Percentiles rank a stretch among this genome's conserved stretches.
Conservation (phyloP, 192 early-diverging fungal genomes). For the Thamnidium elegans region DNA sequence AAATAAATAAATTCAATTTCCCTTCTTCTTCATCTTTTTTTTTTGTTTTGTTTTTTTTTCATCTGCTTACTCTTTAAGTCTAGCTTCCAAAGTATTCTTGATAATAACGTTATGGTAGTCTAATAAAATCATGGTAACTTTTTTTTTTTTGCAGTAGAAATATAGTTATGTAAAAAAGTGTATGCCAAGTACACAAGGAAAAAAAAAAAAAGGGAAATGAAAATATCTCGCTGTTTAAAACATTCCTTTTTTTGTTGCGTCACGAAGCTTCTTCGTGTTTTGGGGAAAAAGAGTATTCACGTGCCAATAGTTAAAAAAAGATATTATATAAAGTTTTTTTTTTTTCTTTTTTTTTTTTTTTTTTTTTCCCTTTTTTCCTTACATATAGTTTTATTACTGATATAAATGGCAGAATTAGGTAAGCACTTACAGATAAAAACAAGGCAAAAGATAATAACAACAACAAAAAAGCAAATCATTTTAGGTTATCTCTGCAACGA, state of each 20-base stretch:
- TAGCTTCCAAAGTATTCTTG: slow-evolving; percentile 49
- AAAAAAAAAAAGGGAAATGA: neutral
- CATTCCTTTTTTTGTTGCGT: no score
- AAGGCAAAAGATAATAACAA: no score
- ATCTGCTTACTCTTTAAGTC: slow-evolving; percentile 47
- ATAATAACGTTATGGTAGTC: slow-evolving; percentile 65
- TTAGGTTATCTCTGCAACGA: no score
- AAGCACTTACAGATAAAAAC: no score
- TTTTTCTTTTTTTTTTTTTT: neutral
- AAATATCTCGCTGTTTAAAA: no score
- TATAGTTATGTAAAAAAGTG: neutral
- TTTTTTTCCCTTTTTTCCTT: neutral
- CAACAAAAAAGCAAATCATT: no score
- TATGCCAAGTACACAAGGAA: neutral
- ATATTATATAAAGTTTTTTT: neutral
- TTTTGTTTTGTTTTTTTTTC: no score
- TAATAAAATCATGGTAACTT: slow-evolving; percentile 51
- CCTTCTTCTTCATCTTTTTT: no score
- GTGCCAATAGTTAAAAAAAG: no score
- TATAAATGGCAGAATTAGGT: no score
- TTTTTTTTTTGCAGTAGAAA: neutral
- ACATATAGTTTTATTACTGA: neutral
- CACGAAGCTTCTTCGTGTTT: no score
- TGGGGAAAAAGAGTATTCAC: no score
- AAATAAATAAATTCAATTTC: neutral